These are phyloP conservation scores for Ensete glaucum DNA, from an alignment of 176 grass and related monocot species.

Conservation along the genomic window DNA sequence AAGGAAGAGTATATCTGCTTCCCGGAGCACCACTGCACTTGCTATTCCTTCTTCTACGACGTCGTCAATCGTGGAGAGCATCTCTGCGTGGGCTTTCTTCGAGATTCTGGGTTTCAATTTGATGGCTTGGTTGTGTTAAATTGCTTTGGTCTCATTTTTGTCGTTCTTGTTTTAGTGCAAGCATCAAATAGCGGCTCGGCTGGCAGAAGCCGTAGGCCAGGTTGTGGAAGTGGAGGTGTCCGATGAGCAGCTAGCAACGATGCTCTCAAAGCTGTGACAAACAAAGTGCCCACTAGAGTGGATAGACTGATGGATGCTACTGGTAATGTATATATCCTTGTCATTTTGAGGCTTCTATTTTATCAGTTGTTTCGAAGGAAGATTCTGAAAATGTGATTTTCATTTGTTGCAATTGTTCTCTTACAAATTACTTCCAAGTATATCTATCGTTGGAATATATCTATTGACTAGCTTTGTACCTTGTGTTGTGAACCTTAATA, in stretches of 20 bases:
- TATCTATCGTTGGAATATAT: no score
- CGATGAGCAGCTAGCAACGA: slow-evolving; percentile 61
- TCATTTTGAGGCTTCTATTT: background rate
- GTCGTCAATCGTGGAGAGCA: slow-evolving; percentile 70
- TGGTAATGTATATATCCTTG: background rate
- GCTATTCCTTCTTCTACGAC: slow-evolving; percentile 96
- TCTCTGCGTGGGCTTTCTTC: slow-evolving; percentile 44
- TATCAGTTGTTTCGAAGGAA: background rate
- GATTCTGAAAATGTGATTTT: no score
- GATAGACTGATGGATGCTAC: background rate
- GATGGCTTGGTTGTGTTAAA: background rate
- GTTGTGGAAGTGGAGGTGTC: slow-evolving; percentile 56
- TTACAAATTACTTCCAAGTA: no score
- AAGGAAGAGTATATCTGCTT: slow-evolving; percentile 96
- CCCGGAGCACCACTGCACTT: slow-evolving; percentile 82
- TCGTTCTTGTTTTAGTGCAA: slow-evolving; percentile 42
- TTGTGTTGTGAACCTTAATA: no score
- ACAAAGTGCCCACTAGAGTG: slow-evolving; percentile 17
- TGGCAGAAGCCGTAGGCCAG: slow-evolving; percentile 66
- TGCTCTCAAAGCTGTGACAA: slow-evolving; percentile 73
- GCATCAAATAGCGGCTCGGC: slow-evolving; percentile 86
- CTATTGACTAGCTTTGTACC: no score
- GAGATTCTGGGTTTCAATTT: background rate
- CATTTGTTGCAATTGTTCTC: no score
- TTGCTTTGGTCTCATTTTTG: background rate